These are phyloP conservation scores for Nidularia pulvinata DNA, from an alignment of 768 basidiomycete species.

Conservation along the genomic window DNA sequence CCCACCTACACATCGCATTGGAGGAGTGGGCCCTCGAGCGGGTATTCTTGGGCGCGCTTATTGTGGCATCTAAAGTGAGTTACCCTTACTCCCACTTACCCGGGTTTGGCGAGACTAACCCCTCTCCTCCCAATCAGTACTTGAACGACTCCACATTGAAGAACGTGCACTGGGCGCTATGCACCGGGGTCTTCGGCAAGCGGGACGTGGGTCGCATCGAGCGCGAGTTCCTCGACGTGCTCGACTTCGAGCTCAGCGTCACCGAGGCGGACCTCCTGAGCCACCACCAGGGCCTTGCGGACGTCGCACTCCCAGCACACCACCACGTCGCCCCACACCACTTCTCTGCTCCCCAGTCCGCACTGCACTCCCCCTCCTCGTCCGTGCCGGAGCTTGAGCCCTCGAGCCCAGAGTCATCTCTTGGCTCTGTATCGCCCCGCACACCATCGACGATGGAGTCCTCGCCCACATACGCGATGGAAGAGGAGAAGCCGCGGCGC, in stretches of 20 bases:
- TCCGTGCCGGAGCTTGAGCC: slow-evolving; percentile 39
- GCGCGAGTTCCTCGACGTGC: slow-evolving; percentile 79
- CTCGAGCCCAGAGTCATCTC: slow-evolving; percentile 20
- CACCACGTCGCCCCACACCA: slow-evolving; percentile 17
- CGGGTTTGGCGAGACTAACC: slow-evolving; percentile 7
- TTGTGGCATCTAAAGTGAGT: slow-evolving; percentile 81
- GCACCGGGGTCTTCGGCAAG: slow-evolving; percentile 81
- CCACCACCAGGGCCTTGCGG: slow-evolving; percentile 39
- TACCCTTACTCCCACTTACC: slow-evolving; percentile 6
- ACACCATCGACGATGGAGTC: slow-evolving; percentile 20
- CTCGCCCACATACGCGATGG: slow-evolving; percentile 10
- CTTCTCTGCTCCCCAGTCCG: slow-evolving; percentile 10
- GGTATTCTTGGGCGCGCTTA: slow-evolving; percentile 89
- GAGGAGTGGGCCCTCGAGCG: slow-evolving; percentile 90
- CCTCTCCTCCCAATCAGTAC: slow-evolving; percentile 44
- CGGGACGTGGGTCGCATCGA: slow-evolving; percentile 82
- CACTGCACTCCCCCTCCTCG: slow-evolving; percentile 6
- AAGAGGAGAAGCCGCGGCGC: slow-evolving; percentile 3
- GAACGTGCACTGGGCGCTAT: slow-evolving; percentile 90
- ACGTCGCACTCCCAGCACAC: slow-evolving; percentile 12
- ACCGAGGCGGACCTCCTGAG: slow-evolving; percentile 62
- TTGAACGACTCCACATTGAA: slow-evolving; percentile 89
- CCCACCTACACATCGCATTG: slow-evolving; percentile 77
- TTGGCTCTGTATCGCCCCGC: slow-evolving; percentile 19
- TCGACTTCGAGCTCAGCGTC: slow-evolving; percentile 73